Base-by-base conservation (phyloP, 2,329 filamentous ascomycete genomes). In the Ophiostoma montium region DNA sequence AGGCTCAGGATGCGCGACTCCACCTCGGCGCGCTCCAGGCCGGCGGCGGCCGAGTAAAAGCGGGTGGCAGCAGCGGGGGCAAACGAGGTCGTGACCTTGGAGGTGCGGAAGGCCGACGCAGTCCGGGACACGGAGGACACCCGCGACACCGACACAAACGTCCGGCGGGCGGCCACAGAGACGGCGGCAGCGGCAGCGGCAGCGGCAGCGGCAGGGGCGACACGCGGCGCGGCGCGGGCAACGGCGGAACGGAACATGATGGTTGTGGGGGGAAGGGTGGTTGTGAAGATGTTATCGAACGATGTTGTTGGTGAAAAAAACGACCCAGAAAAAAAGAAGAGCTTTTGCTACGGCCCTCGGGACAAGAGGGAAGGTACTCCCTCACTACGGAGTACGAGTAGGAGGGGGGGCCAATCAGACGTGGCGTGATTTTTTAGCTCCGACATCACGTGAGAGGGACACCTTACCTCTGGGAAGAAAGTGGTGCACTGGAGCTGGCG, bases 1-100 rank as follows among this genome's bases (percentile, higher is more conserved):
- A 98, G 74, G 68, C 87, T 85, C 67, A 94, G 76, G 75, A 96
- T 95, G 65, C 90, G 80, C 53, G 86, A 86, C 72, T 94, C 83
- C 51, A 95, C 85, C 72, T 95, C 87, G 52, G 57, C 55, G 58
- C 61, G 61, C 52, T 60, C 58, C 23, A 96, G 78, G 58, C 82
- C 81, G 56, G 82, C 78, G 53, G 76, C 81, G 48, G 90, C 85
- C 58, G 89, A 87, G 73, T 98, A 98, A 73, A 80, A 84, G 70
- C 92, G 76, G 62, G 85, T 74, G 59, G 78, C 75, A 2, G 48
- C 11, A n/a, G 33, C 77, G 58, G 70, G 66, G 62, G 75, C 70
- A 65, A 75, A 74, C 65, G 21, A 19, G 21, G 35, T n/a, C n/a
- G n/a, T n/a, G n/a, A n/a, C n/a, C n/a, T n/a, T n/a, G n/a, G n/a